Conservation (phyloP, 176 grass and related monocot genomes). For the Avena insularis region DNA sequence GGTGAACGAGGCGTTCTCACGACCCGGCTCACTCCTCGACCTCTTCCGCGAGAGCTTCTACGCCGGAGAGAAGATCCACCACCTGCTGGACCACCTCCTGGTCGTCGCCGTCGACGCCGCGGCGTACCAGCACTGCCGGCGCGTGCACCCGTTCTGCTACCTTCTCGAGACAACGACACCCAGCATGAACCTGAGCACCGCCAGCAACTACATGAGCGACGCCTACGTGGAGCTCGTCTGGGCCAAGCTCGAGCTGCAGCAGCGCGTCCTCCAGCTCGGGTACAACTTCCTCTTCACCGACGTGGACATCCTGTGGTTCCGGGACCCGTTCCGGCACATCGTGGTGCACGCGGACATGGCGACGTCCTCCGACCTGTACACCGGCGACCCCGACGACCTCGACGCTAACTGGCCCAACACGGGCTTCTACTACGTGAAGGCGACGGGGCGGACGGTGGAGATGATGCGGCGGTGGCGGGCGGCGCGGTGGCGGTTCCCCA, state of each 20-base stretch:
- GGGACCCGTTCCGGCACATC: conserved; percentile 61
- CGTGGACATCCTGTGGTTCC: conserved; percentile 61
- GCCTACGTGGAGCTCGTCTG: conserved; percentile 65
- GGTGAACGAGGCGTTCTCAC: conserved; percentile 56
- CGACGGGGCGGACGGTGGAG: conserved; percentile 40
- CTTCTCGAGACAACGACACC: conserved; percentile 36
- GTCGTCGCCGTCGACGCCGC: conserved; percentile 52
- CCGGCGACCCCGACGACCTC: conserved; percentile 38
- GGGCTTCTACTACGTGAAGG: conserved; percentile 55
- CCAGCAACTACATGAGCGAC: conserved; percentile 47
- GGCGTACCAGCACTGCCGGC: conserved; percentile 48
- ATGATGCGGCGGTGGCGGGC: conserved; percentile 50
- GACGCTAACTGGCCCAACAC: conserved; percentile 50
- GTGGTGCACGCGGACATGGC: conserved; percentile 45
- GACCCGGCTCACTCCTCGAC: conserved; percentile 51
- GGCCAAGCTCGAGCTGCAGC: conserved; percentile 58
- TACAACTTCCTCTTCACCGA: conserved; percentile 80
- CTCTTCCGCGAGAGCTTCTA: conserved; percentile 71
- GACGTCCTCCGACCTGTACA: conserved; percentile 55
- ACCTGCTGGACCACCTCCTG: conserved; percentile 52
- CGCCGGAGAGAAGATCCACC: conserved; percentile 42
- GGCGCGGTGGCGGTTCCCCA: conserved; percentile 49
- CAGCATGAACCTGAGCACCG: conserved; percentile 33
- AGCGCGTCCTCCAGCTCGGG: conserved; percentile 63
- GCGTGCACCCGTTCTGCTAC: conserved; percentile 64